Evolutionary conservation across 2,329 filamentous ascomycete genomes (phyloP).

Genomic region (Cladosporium sp.): DNA sequence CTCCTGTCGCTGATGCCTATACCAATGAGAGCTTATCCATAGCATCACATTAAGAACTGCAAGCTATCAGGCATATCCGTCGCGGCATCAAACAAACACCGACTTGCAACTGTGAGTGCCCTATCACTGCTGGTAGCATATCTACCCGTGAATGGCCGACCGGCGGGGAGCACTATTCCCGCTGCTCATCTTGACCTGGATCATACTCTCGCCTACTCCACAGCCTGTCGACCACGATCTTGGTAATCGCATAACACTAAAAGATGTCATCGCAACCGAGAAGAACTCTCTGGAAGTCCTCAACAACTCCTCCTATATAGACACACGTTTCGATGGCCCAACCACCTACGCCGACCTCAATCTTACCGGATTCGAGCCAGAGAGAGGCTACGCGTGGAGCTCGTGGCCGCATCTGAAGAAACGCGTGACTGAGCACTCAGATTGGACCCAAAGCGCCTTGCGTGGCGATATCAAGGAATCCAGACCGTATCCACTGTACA

Average conservation of each 20-base stretch:
- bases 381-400: constrained; percentile 77
- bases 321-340: constrained; percentile 13
- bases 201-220: constrained; percentile 49
- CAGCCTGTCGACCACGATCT: constrained; percentile 12
- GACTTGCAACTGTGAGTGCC: neutral
- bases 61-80: neutral
- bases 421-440: constrained; percentile 60
- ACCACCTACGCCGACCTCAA: constrained; percentile 41
- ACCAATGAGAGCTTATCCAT: neutral
- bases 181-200: constrained; percentile 54
- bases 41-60: neutral
- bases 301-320: constrained; percentile 52
- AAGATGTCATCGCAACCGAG: constrained; percentile 53
- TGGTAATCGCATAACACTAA: constrained; percentile 45
- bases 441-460: constrained; percentile 31
- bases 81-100: neutral
- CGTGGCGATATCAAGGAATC: constrained; percentile 41
- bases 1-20: neutral
- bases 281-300: constrained; percentile 52
- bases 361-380: constrained; percentile 72
- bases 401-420: constrained; percentile 67
- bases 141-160: constrained; percentile 36
- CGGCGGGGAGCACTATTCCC: constrained; percentile 49
- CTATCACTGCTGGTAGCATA: neutral
- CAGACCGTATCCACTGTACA: constrained; percentile 63